These are phyloP conservation scores for Phytopythium kandeliae DNA, from an alignment of 352 stramenopile genomes.

Conservation along the genomic window DNA sequence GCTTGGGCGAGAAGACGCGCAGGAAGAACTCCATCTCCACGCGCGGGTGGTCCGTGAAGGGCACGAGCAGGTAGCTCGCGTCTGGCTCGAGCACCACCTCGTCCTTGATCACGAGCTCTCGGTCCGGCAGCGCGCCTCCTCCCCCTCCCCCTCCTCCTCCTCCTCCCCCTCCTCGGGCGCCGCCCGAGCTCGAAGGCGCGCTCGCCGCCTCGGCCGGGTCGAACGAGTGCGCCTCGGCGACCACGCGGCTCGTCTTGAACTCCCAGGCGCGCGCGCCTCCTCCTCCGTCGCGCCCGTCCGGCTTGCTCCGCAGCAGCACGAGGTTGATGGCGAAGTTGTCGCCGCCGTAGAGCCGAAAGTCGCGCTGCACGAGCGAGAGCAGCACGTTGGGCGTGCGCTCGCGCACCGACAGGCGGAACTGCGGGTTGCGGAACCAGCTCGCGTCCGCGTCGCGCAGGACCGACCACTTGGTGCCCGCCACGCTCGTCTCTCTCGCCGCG, in stretches of 20 bases:
- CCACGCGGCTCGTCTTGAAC: conserved; percentile 47
- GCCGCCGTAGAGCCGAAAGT: conserved; percentile 71
- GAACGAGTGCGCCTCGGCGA: conserved; percentile 66
- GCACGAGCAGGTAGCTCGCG: conserved; percentile 74
- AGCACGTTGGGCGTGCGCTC: conserved; percentile 41
- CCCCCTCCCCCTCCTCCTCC: no score
- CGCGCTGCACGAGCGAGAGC: conserved; percentile 80
- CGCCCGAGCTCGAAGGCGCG: conserved; percentile 13
- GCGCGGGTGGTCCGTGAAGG: conserved; percentile 73
- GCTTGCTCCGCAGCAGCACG: conserved; percentile 57
- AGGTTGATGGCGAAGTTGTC: conserved; percentile 88
- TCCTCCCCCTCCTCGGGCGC: no score
- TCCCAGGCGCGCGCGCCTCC: conserved; percentile 69
- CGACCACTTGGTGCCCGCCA: conserved; percentile 61
- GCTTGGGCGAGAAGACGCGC: conserved; percentile 74
- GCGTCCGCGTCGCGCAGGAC: conserved; percentile 69
- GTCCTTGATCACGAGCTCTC: conserved; percentile 66
- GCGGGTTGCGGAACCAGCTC: conserved; percentile 90
- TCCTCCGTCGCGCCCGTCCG: not conserved
- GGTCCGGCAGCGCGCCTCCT: conserved; percentile 65
- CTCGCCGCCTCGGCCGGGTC: conserved; percentile 18
- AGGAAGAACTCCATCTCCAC: conserved; percentile 90
- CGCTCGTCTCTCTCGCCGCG: conserved; percentile 20
- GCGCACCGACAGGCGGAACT: conserved; percentile 67
- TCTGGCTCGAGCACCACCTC: conserved; percentile 68